A percentile compares a stretch with the other conserved stretches of the same genome.
Conservation (phyloP, 2,329 filamentous ascomycete genomes). For the Dryadomyces quercivorus region DNA sequence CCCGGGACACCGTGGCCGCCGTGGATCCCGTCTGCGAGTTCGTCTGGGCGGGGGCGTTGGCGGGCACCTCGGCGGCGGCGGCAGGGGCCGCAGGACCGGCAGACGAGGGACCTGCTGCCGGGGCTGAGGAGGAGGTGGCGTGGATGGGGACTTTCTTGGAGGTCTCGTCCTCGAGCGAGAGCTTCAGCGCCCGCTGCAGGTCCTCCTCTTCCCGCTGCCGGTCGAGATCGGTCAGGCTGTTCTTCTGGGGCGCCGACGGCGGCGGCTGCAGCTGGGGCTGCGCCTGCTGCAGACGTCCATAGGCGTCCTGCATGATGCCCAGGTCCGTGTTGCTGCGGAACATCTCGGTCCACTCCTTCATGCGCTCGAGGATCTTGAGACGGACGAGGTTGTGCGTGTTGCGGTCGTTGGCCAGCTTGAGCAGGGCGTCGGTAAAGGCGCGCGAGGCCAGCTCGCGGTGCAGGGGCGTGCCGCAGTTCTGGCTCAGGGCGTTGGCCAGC, state of each 20-base stretch:
- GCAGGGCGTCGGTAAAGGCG: conserved; percentile 85
- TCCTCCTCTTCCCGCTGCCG: conserved; percentile 95
- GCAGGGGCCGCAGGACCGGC: conserved; percentile 37
- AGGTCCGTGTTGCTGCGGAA: conserved; percentile 81
- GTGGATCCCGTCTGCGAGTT: conserved; percentile 54
- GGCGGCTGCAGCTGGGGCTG: conserved; percentile 76
- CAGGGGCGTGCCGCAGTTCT: conserved; percentile 79
- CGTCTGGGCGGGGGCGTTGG: too few relatives aligned
- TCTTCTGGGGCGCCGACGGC: conserved; percentile 88
- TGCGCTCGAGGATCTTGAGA: conserved; percentile 89
- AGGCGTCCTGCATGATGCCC: conserved; percentile 95
- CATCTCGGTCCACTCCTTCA: conserved; percentile 95
- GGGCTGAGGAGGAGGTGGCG: conserved; percentile 13
- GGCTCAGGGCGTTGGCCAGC: conserved; percentile 81
- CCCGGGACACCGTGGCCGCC: conserved; percentile 88
- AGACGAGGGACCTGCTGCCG: conserved; percentile 15
- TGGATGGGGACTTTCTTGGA: conserved; percentile 36
- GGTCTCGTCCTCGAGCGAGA: conserved; percentile 83
- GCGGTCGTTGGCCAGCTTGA: conserved; percentile 83
- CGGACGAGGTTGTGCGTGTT: conserved; percentile 97
- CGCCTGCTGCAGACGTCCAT: conserved; percentile 67
- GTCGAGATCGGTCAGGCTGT: conserved; percentile 77
- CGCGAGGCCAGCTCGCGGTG: conserved; percentile 84
- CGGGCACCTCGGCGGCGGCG: conserved; percentile 16
- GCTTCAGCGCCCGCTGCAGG: conserved; percentile 84